Conservation (phyloP, 352 stramenopile species). For the Phytopythium vexans region DNA sequence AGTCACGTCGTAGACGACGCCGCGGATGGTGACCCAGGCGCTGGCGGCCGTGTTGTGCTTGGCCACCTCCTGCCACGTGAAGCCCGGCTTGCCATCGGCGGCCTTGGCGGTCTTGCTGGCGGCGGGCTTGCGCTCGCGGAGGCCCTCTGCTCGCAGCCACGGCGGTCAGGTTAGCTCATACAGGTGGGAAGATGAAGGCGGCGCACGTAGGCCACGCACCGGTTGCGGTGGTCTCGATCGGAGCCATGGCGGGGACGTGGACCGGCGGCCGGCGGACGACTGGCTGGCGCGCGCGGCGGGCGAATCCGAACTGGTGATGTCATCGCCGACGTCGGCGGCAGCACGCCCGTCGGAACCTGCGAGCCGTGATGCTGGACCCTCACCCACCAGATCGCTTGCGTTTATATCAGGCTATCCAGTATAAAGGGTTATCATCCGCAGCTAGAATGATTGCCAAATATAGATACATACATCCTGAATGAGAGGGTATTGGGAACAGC, state of each 20-base stretch:
- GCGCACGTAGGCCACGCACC: constrained; percentile 8
- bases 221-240: constrained; percentile 22
- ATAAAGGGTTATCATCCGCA: not conserved
- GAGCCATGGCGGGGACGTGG: constrained; percentile 20
- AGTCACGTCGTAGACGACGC: constrained; percentile 94
- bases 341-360: constrained; percentile 3
- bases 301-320: constrained; percentile 34
- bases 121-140: constrained; percentile 59
- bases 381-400: too few species aligned
- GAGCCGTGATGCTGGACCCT: too few species aligned
- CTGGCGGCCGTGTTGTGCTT: constrained; percentile 94
- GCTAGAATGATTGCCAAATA: not conserved
- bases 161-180: not conserved
- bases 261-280: not conserved
- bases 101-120: constrained; percentile 5
- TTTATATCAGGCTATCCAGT: not conserved
- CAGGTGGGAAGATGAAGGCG: not conserved
- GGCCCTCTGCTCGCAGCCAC: constrained; percentile 15
- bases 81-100: constrained; percentile 27
- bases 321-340: constrained; percentile 6
- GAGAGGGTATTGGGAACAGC: not conserved
- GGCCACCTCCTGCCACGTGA: constrained; percentile 94
- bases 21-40: constrained; percentile 95
- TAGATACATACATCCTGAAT: not conserved
- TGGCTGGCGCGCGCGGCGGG: constrained; percentile 3